Evolutionary conservation across 2,329 filamentous ascomycete genomes (phyloP).

Genomic region (Apiospora saccharicola): DNA sequence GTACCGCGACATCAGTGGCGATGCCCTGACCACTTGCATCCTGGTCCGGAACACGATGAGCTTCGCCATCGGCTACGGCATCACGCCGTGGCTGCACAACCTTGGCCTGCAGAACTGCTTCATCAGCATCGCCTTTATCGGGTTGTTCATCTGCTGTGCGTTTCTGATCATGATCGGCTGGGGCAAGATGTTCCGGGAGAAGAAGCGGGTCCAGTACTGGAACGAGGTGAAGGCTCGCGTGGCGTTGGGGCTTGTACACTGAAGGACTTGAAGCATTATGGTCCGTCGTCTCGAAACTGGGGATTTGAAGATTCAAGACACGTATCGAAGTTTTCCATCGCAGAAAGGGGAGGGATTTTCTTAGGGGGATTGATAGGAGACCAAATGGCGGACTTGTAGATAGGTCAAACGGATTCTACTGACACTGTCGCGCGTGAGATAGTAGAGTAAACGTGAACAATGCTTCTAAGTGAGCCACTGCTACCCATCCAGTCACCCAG

Average conservation of each 20-base stretch:
- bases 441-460: neutral
- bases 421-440: neutral
- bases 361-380: neutral
- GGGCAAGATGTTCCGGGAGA: constrained; percentile 40
- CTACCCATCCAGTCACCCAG: no score
- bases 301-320: neutral
- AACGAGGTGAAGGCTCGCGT: constrained; percentile 39
- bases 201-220: constrained; percentile 41
- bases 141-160: constrained; percentile 40
- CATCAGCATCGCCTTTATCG: constrained; percentile 44
- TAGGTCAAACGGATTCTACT: neutral
- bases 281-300: no score
- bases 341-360: neutral
- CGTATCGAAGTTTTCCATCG: neutral
- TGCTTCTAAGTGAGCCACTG: no score
- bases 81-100: constrained; percentile 54
- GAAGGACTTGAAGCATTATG: neutral
- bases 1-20: constrained; percentile 49
- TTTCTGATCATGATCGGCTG: constrained; percentile 42
- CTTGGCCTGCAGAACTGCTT: constrained; percentile 55
- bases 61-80: constrained; percentile 50
- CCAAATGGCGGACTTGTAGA: neutral
- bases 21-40: constrained; percentile 49
- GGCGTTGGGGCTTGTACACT: constrained; percentile 41
- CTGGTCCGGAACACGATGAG: constrained; percentile 50